Conservation (phyloP, 257 asterid species). For the Solanum pinnatisectum region DNA sequence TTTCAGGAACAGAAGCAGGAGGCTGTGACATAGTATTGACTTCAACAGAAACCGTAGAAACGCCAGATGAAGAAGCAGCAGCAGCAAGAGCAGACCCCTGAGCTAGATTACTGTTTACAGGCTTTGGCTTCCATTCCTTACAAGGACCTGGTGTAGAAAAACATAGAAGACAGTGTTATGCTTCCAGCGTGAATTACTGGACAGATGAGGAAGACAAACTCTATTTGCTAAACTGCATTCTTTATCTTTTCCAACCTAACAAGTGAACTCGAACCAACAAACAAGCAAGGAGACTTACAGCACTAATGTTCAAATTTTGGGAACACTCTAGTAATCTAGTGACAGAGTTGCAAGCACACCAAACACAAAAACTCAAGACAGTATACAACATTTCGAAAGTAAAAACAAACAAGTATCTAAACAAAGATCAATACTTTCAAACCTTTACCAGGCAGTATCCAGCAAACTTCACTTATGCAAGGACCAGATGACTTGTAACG, state of each 20-base stretch:
- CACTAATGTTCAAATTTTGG: neutral
- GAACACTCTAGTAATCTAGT: neutral
- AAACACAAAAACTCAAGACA: neutral
- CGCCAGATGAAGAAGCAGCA: slow-evolving; percentile 40
- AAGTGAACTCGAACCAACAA: neutral
- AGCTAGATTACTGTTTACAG: slow-evolving; percentile 34
- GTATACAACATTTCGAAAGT: neutral
- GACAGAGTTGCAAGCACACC: neutral
- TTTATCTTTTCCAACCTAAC: neutral
- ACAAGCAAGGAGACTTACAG: neutral
- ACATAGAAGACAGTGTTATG: slow-evolving; percentile 10
- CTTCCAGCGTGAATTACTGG: neutral
- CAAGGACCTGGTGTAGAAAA: slow-evolving; percentile 44
- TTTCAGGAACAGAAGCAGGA: slow-evolving; percentile 19
- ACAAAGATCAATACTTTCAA: neutral
- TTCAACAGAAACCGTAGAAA: slow-evolving; percentile 30
- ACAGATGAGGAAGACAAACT: neutral
- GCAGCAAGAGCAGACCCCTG: slow-evolving; percentile 31
- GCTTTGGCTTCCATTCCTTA: slow-evolving; percentile 91
- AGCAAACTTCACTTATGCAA: neutral
- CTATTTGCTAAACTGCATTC: neutral
- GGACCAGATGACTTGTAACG: neutral
- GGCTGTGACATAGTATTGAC: slow-evolving; percentile 26
- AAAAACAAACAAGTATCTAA: neutral
- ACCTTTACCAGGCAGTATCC: neutral